phyloP scores from a whole-genome alignment of 176 grass and related monocot species.

The Neostapfia colusana region DNA sequence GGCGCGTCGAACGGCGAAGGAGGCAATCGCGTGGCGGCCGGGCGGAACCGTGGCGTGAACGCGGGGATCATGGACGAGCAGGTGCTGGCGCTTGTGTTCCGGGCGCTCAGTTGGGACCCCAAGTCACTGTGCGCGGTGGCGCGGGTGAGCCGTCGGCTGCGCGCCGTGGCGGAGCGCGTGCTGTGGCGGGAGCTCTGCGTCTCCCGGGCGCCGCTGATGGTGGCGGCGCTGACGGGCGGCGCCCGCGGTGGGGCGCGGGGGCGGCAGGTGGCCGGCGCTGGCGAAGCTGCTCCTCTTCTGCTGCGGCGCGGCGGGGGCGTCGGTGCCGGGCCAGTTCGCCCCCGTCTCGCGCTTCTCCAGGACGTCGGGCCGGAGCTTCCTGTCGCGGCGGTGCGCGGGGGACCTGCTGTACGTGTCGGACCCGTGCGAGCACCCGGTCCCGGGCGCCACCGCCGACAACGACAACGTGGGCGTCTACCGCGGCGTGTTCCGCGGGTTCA shows the following conservation, averaged over 20 bases:
- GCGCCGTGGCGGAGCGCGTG: conserved; percentile 61
- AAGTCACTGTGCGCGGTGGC: conserved; percentile 48
- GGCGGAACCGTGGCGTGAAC: conserved; percentile 39
- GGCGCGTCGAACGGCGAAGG: background rate
- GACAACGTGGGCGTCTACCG: conserved; percentile 57
- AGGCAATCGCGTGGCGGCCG: background rate
- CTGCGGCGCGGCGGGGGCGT: conserved; percentile 39
- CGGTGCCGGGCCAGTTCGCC: conserved; percentile 50
- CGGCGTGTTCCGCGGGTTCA: conserved; percentile 76
- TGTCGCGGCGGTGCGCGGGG: conserved; percentile 55
- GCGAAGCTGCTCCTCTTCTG: conserved; percentile 75
- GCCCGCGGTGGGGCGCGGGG: conserved; percentile 23
- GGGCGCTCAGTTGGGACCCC: conserved; percentile 65
- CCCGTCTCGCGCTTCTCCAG: conserved; percentile 69
- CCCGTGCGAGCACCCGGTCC: conserved; percentile 64
- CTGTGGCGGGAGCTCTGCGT: conserved; percentile 71
- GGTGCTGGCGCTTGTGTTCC: conserved; percentile 61
- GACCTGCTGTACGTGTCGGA: conserved; percentile 82
- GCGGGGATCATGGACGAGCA: conserved; percentile 67
- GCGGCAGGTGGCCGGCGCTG: conserved; percentile 71
- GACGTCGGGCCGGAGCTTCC: conserved; percentile 69
- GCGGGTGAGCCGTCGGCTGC: conserved; percentile 58
- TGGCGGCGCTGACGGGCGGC: conserved; percentile 43
- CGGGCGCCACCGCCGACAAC: background rate
- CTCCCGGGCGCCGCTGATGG: conserved; percentile 63